Conservation (phyloP, 345 rosid species). For the Eucalyptus brandiana region DNA sequence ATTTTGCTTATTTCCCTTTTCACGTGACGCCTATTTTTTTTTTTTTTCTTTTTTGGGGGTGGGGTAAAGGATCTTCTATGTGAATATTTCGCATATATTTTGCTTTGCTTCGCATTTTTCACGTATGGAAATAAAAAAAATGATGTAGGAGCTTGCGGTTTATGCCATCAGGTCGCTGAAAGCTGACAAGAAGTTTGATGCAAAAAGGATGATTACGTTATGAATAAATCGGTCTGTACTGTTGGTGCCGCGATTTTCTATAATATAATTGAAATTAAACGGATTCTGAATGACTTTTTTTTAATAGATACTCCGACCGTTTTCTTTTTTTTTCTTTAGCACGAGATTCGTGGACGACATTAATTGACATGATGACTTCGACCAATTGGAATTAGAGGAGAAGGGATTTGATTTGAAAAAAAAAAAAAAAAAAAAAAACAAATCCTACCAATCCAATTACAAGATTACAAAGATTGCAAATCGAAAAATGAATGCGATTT, state of each 20-base stretch:
- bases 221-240: not conserved
- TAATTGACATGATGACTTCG: too few species aligned
- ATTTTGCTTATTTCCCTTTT: not conserved
- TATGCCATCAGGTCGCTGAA: not conserved
- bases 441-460: not conserved
- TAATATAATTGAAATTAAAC: not conserved
- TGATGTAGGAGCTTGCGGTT: not conserved
- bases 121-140: not conserved
- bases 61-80: not conserved
- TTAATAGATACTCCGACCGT: not conserved
- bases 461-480: not conserved
- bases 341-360: not conserved
- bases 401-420: not conserved
- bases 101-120: not conserved
- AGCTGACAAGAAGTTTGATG: not conserved
- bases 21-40: not conserved
- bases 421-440: not conserved
- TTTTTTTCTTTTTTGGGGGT: rapidly evolving
- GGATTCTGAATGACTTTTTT: not conserved
- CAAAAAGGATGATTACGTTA: not conserved
- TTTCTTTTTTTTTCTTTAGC: not conserved
- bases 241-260: not conserved
- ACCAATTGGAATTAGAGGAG: not conserved
- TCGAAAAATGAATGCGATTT: not conserved
- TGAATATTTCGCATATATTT: not conserved